A percentile compares a stretch with the other conserved stretches of the same genome.
These are phyloP conservation scores for Trypanosoma conorhini DNA, from an alignment of 208 protist genomes.

Conservation along the genomic window DNA sequence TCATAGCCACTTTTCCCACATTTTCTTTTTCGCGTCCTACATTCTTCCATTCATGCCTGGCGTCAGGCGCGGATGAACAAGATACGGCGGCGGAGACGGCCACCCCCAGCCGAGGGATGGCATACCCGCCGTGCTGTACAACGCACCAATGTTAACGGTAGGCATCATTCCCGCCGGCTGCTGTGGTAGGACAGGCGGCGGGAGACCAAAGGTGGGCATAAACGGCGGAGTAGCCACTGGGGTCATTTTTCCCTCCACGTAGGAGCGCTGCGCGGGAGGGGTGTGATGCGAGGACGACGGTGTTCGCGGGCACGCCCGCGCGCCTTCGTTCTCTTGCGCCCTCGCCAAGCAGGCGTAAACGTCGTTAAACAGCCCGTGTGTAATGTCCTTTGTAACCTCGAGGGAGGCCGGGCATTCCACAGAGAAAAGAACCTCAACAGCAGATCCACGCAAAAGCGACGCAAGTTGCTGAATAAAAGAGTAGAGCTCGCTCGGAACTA, in stretches of 20 bases:
- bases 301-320: background rate
- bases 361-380: constrained; percentile 20
- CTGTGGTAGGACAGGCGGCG: constrained; percentile 1
- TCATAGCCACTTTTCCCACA: background rate
- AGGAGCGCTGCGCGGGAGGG: constrained; percentile 2
- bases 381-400: constrained; percentile 48
- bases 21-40: background rate
- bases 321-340: constrained; percentile 7
- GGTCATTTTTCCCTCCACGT: background rate
- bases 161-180: constrained; percentile 13
- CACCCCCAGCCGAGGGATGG: constrained; percentile 14
- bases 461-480: constrained; percentile 37
- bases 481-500: constrained; percentile 33
- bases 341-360: constrained; percentile 8
- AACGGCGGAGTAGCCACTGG: background rate
- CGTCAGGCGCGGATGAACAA: constrained; percentile 5
- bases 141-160: background rate
- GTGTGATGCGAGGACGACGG: background rate
- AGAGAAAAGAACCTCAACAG: constrained; percentile 61
- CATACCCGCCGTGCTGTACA: constrained; percentile 18
- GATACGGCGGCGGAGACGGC: constrained; percentile 20
- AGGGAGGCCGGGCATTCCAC: constrained; percentile 36
- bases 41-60: constrained; percentile 18
- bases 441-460: constrained; percentile 33
- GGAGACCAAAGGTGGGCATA: constrained; percentile 8